Evolutionary conservation across 2,329 filamentous ascomycete species (phyloP), one percentile per base, ranked within the genome.

Genomic region (Pleomassaria siparia): DNA sequence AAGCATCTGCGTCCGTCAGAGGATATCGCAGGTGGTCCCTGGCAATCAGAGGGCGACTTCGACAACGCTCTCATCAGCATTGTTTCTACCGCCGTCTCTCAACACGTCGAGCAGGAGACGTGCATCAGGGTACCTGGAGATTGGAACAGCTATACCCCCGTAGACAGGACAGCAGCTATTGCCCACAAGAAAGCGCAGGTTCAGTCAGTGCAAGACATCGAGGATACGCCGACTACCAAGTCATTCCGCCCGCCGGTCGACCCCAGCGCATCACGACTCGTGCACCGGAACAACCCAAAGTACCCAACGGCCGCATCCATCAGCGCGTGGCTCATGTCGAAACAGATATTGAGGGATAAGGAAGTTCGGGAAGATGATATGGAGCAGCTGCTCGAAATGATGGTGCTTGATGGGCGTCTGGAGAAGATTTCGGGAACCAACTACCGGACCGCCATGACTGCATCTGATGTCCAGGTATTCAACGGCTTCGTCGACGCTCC

Each of bases 21-120:
- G 53, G 88, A 94, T 52, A 89, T 95, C 39, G 95, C 91, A 0
- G 94, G 94, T 40, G 94, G 94, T 1, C 88, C 90, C 8, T 99
- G 92, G 89, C 96, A 94, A 70, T 91, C 89, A 7, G 91, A 96
- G 54, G 89, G 90, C 43, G 88, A 91, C 55, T 80, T 97, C 11
- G 94, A 99, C 71, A 86, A 88, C 55, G 88, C 87, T 49, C 89
- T 99, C 67, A 91, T 97, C 60, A 84, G 88, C 47, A 83, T 84
- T 33, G 77, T 96, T 41, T 83, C 88, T 51, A 80, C 82, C 16
- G 81, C 88, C 50, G 82, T 95, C 43, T 88, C 89, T 59, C 82
- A 86, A 55, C 85, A 84, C 51, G 83, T 96, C 52, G 85, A 86
- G 60, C 76, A 76, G 10, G 78, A 84, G 62, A 92, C 87, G 62